Evolutionary conservation across 164 flowering plant species (phyloP).

Genomic region (Amborella trichopoda): DNA sequence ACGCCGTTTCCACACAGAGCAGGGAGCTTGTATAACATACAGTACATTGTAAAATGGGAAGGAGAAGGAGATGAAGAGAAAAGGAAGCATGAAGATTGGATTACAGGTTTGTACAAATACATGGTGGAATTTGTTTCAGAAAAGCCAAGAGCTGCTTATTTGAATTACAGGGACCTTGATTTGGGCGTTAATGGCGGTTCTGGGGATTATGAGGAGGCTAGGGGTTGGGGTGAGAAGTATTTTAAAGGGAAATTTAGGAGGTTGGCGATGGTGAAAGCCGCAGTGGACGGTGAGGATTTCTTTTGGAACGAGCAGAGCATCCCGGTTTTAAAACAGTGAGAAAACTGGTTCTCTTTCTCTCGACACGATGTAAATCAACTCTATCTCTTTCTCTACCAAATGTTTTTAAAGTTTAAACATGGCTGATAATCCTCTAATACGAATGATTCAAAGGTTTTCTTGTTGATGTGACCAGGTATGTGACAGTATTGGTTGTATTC

Average conservation of each 20-base stretch:
- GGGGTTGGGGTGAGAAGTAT: conserved; percentile 13
- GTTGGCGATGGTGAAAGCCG: conserved; percentile 17
- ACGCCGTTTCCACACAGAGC: conserved; percentile 15
- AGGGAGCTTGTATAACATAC: conserved; percentile 7
- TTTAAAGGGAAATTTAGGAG: conserved; percentile 17
- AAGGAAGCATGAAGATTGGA: conserved; percentile 12
- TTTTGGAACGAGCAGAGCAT: conserved; percentile 13
- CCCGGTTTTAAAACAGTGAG: too few relatives aligned
- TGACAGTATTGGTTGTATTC: too few relatives aligned
- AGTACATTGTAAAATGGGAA: conserved; percentile 8
- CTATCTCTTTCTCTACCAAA: too few relatives aligned
- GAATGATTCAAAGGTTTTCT: too few relatives aligned
- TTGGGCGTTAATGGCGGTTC: conserved; percentile 10
- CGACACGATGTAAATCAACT: too few relatives aligned
- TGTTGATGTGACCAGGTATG: too few relatives aligned
- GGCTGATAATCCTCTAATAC: too few relatives aligned
- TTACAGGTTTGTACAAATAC: too few relatives aligned
- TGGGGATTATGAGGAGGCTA: conserved; percentile 8
- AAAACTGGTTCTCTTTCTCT: too few relatives aligned
- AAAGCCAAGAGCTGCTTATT: conserved; percentile 15
- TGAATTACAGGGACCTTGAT: conserved; percentile 17
- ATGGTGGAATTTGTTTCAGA: too few relatives aligned
- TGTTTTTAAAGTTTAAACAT: too few relatives aligned
- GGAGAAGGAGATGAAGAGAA: conserved; percentile 1
- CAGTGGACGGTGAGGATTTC: conserved; percentile 16